Percentiles rank a stretch among this genome's conserved stretches.
phyloP scores from a whole-genome alignment of 768 basidiomycete genomes.

The Pulveroboletus sp. region DNA sequence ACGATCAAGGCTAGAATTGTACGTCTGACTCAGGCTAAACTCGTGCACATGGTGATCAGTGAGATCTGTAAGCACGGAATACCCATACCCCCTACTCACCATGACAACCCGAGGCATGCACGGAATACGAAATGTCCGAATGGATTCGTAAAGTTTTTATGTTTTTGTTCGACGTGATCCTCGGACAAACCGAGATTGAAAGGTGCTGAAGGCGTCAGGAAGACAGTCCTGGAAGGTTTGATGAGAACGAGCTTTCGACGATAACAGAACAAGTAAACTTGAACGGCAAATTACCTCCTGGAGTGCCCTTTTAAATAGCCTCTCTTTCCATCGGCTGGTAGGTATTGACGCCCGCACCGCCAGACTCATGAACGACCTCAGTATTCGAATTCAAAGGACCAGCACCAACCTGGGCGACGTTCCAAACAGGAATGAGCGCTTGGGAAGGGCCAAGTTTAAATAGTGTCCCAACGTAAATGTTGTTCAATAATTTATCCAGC shows the following conservation, averaged over 20 bases:
- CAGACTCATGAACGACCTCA: not conserved
- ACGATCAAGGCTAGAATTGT: slow-evolving; percentile 18
- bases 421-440: not conserved
- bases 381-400: not conserved
- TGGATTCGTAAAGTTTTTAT: not conserved
- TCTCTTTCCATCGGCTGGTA: not conserved
- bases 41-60: not conserved
- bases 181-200: not conserved
- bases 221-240: not conserved
- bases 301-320: not conserved
- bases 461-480: not conserved
- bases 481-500: not conserved
- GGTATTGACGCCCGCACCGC: not conserved
- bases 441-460: not conserved
- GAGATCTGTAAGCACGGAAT: not conserved
- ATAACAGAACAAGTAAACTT: no score
- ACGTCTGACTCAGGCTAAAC: not conserved
- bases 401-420: not conserved
- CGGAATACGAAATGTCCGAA: not conserved
- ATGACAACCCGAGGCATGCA: not conserved
- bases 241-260: not conserved
- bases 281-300: not conserved
- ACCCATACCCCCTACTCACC: not conserved
- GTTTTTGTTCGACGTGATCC: not conserved
- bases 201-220: not conserved